Conservation (phyloP, 2,329 filamentous ascomycete species). For the Myriangium duriaei region DNA sequence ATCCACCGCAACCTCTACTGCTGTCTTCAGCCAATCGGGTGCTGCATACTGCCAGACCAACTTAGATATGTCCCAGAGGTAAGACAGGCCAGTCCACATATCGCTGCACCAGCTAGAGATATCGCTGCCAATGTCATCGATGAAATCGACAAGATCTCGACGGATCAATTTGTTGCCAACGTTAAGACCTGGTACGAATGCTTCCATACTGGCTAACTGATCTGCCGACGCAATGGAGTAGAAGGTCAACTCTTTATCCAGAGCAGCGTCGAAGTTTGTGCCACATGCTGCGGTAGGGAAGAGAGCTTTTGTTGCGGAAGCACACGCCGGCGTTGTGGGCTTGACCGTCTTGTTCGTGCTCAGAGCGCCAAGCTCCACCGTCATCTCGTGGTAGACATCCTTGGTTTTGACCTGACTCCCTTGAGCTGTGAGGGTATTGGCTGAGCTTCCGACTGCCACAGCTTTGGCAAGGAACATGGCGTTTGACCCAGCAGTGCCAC, state of each 20-base stretch:
- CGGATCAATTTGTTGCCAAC: neutral
- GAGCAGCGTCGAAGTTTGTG: slow-evolving; percentile 7
- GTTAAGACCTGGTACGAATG: slow-evolving; percentile 3
- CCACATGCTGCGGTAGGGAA: slow-evolving; percentile 11
- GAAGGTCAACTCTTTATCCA: slow-evolving; percentile 12
- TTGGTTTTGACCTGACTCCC: neutral
- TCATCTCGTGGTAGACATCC: slow-evolving; percentile 1
- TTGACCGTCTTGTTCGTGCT: neutral
- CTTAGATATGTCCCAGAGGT: slow-evolving; percentile 1
- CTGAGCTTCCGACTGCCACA: slow-evolving; percentile 8
- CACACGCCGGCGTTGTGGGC: slow-evolving; percentile 5
- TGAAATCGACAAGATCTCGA: too few relatives aligned
- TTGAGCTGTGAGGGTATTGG: slow-evolving; percentile 3
- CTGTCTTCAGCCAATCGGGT: neutral
- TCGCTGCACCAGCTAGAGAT: too few relatives aligned
- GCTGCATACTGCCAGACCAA: slow-evolving; percentile 4
- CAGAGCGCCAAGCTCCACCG: slow-evolving; percentile 1
- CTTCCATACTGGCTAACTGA: slow-evolving; percentile 4
- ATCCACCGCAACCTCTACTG: neutral
- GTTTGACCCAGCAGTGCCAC: slow-evolving; percentile 9
- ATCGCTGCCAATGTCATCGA: neutral
- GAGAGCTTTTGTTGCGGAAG: neutral
- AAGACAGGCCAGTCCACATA: too few relatives aligned
- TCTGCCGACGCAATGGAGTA: slow-evolving; percentile 5
- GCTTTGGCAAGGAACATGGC: slow-evolving; percentile 10